phyloP scores from a whole-genome alignment of 1,139 yeast genomes.

The Yamadazyma kanchanaburiensis region DNA sequence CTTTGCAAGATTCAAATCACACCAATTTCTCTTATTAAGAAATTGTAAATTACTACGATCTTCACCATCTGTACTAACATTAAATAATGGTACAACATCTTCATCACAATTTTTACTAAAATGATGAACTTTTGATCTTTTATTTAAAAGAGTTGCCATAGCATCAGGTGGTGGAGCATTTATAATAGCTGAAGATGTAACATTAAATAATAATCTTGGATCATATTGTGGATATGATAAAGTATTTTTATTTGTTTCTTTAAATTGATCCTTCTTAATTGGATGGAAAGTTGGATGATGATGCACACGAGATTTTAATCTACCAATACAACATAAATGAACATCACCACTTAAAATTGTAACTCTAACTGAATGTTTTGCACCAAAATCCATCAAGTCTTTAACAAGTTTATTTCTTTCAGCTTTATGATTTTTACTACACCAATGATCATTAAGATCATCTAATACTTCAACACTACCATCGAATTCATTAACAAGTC shows the following conservation, averaged over 20 bases:
- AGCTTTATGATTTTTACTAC: slow-evolving; percentile 75
- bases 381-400: slow-evolving; percentile 60
- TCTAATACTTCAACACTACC: slow-evolving; percentile 88
- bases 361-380: slow-evolving; percentile 61
- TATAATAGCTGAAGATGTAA: slow-evolving; percentile 84
- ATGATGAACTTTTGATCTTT: slow-evolving; percentile 66
- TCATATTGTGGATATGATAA: slow-evolving; percentile 60
- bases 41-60: slow-evolving; percentile 55
- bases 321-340: slow-evolving; percentile 80
- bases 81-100: slow-evolving; percentile 73
- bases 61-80: slow-evolving; percentile 56
- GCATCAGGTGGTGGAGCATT: slow-evolving; percentile 92
- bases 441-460: slow-evolving; percentile 96
- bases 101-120: slow-evolving; percentile 67
- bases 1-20: slow-evolving; percentile 39
- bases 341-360: slow-evolving; percentile 93
- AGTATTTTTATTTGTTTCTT: slow-evolving; percentile 35
- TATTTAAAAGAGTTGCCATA: slow-evolving; percentile 68
- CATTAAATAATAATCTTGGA: slow-evolving; percentile 74
- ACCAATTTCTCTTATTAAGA: slow-evolving; percentile 80
- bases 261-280: slow-evolving; percentile 20
- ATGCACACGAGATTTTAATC: slow-evolving; percentile 62
- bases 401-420: slow-evolving; percentile 68
- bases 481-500: slow-evolving; percentile 84
- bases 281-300: slow-evolving; percentile 37